A percentile compares a stretch with the other conserved stretches of the same genome.
Evolutionary conservation across 768 basidiomycete genomes (phyloP).

Genomic region (Suillus ampliporus): DNA sequence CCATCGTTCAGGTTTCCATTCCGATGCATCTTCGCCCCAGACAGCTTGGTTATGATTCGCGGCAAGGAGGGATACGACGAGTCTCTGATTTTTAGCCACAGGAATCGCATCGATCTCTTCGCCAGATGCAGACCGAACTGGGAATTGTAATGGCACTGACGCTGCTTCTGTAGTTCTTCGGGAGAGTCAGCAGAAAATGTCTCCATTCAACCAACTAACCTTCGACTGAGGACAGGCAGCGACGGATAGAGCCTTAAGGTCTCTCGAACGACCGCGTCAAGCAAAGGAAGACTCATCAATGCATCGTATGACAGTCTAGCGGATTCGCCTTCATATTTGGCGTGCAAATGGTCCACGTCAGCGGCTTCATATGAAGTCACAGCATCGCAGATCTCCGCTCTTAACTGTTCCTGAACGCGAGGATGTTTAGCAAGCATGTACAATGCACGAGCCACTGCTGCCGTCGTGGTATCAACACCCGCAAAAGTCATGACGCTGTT

Average conservation of each 20-base stretch:
- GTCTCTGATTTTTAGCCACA: conserved; percentile 47
- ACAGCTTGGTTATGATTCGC: conserved; percentile 48
- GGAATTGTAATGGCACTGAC: conserved; percentile 40
- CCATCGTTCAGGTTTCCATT: conserved; percentile 58
- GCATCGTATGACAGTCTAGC: conserved; percentile 44
- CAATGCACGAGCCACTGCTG: conserved; percentile 42
- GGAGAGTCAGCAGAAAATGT: background rate
- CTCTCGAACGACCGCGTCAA: conserved; percentile 47
- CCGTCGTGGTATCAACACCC: conserved; percentile 51
- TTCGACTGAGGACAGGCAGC: conserved; percentile 45
- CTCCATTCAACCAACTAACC: conserved; percentile 31
- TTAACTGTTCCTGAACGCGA: conserved; percentile 45
- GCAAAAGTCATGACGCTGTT: conserved; percentile 42
- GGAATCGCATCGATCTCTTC: conserved; percentile 33
- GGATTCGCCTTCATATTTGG: conserved; percentile 29
- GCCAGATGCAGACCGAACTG: conserved; percentile 18
- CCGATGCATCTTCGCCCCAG: conserved; percentile 47
- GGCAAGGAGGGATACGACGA: conserved; percentile 48
- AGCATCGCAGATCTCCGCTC: conserved; percentile 40
- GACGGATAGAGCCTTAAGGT: conserved; percentile 48
- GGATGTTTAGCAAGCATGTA: conserved; percentile 41
- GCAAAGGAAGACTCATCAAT: conserved; percentile 40
- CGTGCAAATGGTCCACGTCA: conserved; percentile 16
- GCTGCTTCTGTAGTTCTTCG: conserved; percentile 44
- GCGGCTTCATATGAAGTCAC: background rate